These are phyloP conservation scores for Cyclostephanos tholiformis DNA, from an alignment of 108 stramenopile species.

Conservation along the genomic window DNA sequence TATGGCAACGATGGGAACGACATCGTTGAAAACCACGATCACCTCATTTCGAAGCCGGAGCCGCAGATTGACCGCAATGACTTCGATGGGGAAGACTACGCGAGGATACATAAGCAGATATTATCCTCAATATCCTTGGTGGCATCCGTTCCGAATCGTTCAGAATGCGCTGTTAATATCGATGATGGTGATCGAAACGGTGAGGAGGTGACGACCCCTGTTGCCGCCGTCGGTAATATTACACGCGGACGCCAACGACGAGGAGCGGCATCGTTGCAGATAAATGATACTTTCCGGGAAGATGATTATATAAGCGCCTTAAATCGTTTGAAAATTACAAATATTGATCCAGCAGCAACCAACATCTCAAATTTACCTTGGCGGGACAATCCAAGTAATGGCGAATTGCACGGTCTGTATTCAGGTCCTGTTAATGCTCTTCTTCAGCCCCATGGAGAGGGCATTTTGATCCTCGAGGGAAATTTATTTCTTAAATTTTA, in stretches of 20 bases:
- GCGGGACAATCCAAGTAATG: conserved; percentile 3
- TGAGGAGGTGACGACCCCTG: not conserved
- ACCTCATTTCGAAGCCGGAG: no score
- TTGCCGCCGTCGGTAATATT: not conserved
- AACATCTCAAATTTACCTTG: conserved; percentile 17
- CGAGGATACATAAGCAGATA: no score
- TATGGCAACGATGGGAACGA: no score
- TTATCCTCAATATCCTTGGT: no score
- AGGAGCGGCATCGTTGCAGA: not conserved
- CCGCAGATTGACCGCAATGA: no score
- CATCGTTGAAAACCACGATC: no score
- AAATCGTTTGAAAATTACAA: not conserved
- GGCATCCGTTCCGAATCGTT: no score
- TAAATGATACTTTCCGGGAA: not conserved
- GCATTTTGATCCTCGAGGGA: conserved; percentile 10
- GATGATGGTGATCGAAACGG: no score
- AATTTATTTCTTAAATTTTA: conserved; percentile 15
- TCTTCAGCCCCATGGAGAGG: conserved; percentile 23
- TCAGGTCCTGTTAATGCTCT: conserved; percentile 26
- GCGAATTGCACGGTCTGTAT: conserved; percentile 8
- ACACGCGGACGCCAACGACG: not conserved
- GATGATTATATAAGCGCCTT: not conserved
- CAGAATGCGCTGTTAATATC: no score
- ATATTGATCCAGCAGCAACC: not conserved
- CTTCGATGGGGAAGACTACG: no score